Evolutionary conservation across 2,329 filamentous ascomycete genomes (phyloP), one percentile per base, ranked within the genome.

Genomic region (Apiospora pterosperma): DNA sequence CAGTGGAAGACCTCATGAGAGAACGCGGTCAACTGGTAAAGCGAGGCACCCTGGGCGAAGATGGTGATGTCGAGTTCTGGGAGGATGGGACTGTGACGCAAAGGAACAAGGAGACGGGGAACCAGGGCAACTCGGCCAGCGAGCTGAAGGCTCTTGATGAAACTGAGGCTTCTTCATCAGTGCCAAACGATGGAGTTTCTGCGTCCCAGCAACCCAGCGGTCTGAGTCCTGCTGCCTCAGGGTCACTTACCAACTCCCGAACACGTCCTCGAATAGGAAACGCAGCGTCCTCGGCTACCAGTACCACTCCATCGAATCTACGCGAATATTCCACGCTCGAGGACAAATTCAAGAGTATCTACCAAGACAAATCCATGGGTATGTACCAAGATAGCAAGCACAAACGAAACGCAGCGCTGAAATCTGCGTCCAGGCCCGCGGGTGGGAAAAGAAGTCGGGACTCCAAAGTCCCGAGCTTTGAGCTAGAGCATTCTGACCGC

Each of bases 31-130:
- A 88, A 68, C 78, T 92, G 1, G 85, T 95, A 66, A 92, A 90
- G 81, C 87, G 87, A 66, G 91, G 92, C 21, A 87, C 85, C 34
- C 74, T 94, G 36, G 88, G 90, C 62, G 86, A 88, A 69, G 89
- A 94, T 69, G 93, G 92, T n/a, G 92, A 97, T 75, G 80, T 97
- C 59, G 95, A 98, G 76, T 96, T 97, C 70, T 97, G 93, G 90
- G 90, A 92, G 36, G 92, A 97, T 69, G 88, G 89, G 19, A 79
- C 80, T 3, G 76, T 78, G n/a, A 80, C 75, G 5, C 38, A 36
- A 36, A 60, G 58, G 21, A 36, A 60, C 11, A 38, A 39, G 58
- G 58, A 39, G 58, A 16, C 34, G 58, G 58, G 5, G 25, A 60
- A 16, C 21, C n/a, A n/a, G n/a, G n/a, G n/a, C n/a, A n/a, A n/a